These are phyloP conservation scores for Kurtzmaniella quercitrusa DNA, from an alignment of 1,139 yeast genomes.

Conservation along the genomic window DNA sequence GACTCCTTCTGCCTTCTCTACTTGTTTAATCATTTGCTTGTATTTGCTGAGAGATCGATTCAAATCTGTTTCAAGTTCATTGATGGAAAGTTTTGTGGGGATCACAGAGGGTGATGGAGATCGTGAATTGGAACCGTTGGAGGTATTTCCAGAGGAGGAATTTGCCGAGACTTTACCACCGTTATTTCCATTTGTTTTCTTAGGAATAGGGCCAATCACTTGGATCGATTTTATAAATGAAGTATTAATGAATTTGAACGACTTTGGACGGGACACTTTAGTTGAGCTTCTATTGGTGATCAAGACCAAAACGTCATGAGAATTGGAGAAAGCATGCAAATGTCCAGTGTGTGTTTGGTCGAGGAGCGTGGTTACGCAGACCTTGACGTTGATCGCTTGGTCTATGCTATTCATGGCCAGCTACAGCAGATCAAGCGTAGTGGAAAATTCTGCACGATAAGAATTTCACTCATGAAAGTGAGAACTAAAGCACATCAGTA, in stretches of 20 bases:
- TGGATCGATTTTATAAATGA: constrained; percentile 54
- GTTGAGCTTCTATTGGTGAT: constrained; percentile 15
- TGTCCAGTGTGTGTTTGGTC: constrained; percentile 58
- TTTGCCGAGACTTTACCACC: constrained; percentile 3
- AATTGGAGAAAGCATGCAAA: constrained; percentile 52
- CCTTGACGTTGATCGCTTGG: constrained; percentile 40
- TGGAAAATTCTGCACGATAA: background rate
- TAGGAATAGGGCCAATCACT: constrained; percentile 28
- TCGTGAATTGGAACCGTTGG: background rate
- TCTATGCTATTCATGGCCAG: constrained; percentile 27
- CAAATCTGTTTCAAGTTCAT: constrained; percentile 16
- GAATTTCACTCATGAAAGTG: background rate
- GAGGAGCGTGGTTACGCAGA: constrained; percentile 55
- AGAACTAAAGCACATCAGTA: background rate
- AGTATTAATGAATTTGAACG: constrained; percentile 54
- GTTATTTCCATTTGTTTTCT: constrained; percentile 9
- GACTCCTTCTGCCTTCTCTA: constrained; percentile 9
- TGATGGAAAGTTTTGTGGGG: constrained; percentile 10
- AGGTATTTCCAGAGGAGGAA: constrained; percentile 1
- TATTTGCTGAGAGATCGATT: constrained; percentile 12
- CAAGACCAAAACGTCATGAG: constrained; percentile 21
- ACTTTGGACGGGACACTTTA: constrained; percentile 18
- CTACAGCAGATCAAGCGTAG: background rate
- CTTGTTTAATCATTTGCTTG: constrained; percentile 8
- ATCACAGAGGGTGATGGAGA: constrained; percentile 5